These are phyloP conservation scores for Linnemannia hyalina DNA, from an alignment of 192 early-diverging fungal genomes.

Conservation along the genomic window DNA sequence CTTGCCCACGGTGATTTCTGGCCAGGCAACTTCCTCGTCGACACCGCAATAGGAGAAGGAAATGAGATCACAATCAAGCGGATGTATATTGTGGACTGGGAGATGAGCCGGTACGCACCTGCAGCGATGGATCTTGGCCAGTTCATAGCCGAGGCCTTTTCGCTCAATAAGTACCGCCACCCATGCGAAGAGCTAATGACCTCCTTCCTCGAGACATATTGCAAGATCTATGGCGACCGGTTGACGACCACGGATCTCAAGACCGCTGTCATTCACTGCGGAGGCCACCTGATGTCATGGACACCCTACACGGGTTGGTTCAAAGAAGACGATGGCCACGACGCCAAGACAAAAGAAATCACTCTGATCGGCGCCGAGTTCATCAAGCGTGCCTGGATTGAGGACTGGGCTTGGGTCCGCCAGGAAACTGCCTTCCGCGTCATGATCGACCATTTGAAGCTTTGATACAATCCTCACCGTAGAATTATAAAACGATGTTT, in stretches of 20 bases:
- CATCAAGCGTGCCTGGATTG: constrained; percentile 51
- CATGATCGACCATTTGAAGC: constrained; percentile 43
- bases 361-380: constrained; percentile 45
- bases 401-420: constrained; percentile 59
- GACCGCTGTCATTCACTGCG: constrained; percentile 52
- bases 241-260: constrained; percentile 42
- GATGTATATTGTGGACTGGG: constrained; percentile 56
- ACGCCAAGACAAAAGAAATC: constrained; percentile 32
- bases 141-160: constrained; percentile 47
- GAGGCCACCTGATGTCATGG: constrained; percentile 53
- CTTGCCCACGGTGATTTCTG: constrained; percentile 56
- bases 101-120: constrained; percentile 47
- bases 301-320: constrained; percentile 54
- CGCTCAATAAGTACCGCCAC: constrained; percentile 54
- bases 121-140: constrained; percentile 59
- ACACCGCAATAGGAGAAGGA: constrained; percentile 13
- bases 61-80: constrained; percentile 39
- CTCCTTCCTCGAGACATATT: constrained; percentile 45
- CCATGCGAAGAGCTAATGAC: constrained; percentile 43
- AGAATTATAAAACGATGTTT: constrained; percentile 33
- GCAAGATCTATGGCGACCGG: constrained; percentile 30
- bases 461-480: constrained; percentile 28
- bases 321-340: constrained; percentile 38
- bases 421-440: constrained; percentile 40
- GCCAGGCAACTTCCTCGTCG: constrained; percentile 55